Evolutionary conservation across 805 yeast species (phyloP).

Genomic region (Peterozyma toletana): DNA sequence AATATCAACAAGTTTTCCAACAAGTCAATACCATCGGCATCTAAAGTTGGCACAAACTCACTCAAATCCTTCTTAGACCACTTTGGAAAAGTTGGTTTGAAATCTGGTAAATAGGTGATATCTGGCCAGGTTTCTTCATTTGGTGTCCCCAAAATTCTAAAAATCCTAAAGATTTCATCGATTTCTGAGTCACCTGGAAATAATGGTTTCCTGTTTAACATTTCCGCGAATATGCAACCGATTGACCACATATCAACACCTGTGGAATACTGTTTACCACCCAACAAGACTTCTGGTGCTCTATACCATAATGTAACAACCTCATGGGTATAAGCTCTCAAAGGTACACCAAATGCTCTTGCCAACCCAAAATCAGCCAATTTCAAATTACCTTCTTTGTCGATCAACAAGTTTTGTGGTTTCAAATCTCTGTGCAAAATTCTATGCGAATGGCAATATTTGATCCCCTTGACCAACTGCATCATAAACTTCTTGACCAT

Average conservation of each 20-base stretch:
- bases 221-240: constrained; percentile 96
- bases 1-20: constrained; percentile 73
- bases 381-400: constrained; percentile 91
- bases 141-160: constrained; percentile 91
- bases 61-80: constrained; percentile 72
- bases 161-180: constrained; percentile 92
- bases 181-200: constrained; percentile 98
- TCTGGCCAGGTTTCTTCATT: constrained; percentile 93
- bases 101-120: constrained; percentile 84
- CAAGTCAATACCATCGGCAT: constrained; percentile 77
- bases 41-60: constrained; percentile 72
- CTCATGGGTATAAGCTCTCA: constrained; percentile 95
- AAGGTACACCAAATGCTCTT: constrained; percentile 94
- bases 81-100: constrained; percentile 87
- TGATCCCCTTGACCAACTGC: constrained; percentile 85
- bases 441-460: constrained; percentile 91
- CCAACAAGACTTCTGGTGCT: constrained; percentile 91
- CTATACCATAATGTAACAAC: constrained; percentile 98
- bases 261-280: constrained; percentile 95
- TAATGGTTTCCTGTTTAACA: constrained; percentile 91
- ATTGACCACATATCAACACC: constrained; percentile 99
- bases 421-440: constrained; percentile 93
- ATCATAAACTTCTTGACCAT: constrained; percentile 91
- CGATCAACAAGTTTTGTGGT: constrained; percentile 91
- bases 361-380: constrained; percentile 93